Evolutionary conservation across 192 early-diverging fungal species (phyloP).

Genomic region (Spizellomyces punctatus): DNA sequence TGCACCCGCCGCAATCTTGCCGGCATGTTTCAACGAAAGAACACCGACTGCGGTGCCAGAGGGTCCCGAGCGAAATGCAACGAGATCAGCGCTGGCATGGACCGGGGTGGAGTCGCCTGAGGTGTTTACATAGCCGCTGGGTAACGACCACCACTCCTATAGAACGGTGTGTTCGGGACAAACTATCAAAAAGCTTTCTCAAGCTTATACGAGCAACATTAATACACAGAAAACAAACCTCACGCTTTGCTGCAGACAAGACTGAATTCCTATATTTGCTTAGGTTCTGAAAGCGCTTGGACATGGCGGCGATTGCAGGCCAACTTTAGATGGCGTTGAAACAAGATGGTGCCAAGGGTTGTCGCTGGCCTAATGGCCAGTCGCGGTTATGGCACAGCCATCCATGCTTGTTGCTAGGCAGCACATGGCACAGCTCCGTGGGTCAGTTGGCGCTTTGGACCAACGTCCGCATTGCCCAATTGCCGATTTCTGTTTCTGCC

Average conservation of each 20-base stretch:
- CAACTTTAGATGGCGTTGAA: too few species aligned
- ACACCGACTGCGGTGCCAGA: slow-evolving; percentile 19
- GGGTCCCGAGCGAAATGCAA: slow-evolving; percentile 27
- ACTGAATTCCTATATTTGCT: slow-evolving; percentile 39
- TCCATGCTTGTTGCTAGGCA: too few species aligned
- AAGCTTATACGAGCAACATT: background rate
- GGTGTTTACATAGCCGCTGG: background rate
- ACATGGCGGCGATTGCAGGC: slow-evolving; percentile 5
- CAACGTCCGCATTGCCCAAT: too few species aligned
- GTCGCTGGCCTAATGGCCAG: too few species aligned
- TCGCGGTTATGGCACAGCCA: too few species aligned
- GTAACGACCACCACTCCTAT: slow-evolving; percentile 23
- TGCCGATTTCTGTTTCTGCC: too few species aligned
- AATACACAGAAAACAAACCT: slow-evolving; percentile 3
- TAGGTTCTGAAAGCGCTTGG: slow-evolving; percentile 32
- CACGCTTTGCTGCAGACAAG: slow-evolving; percentile 33
- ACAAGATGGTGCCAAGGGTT: too few species aligned
- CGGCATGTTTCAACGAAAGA: background rate
- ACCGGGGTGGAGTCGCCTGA: slow-evolving; percentile 18
- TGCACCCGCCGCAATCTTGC: background rate
- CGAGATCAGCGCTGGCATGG: slow-evolving; percentile 1
- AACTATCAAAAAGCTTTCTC: background rate
- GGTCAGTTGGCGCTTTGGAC: too few species aligned
- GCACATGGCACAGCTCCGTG: too few species aligned
- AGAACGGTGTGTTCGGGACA: background rate